Evolutionary conservation across 768 basidiomycete species (phyloP).

Genomic region (Pleurotus eryngii): DNA sequence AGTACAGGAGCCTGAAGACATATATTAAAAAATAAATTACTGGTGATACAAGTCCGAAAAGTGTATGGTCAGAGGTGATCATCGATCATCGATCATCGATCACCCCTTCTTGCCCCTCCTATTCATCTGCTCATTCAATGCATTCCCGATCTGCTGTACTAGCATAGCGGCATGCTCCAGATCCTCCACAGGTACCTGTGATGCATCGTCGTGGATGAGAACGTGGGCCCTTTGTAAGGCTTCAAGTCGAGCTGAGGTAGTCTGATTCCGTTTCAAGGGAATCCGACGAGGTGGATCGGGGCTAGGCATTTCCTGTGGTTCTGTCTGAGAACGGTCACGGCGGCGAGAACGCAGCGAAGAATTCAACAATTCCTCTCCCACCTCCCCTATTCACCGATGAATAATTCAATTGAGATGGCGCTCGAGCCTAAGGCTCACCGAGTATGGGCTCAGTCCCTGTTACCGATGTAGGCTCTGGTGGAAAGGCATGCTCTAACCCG

Average conservation of each 20-base stretch:
- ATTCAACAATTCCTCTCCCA: too few relatives aligned
- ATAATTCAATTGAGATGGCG: too few relatives aligned
- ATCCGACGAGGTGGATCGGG: conserved; percentile 11
- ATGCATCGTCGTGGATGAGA: conserved; percentile 37
- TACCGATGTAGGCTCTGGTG: background rate
- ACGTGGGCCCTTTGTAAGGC: conserved; percentile 42
- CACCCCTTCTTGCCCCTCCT: conserved; percentile 23
- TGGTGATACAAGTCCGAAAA: too few relatives aligned
- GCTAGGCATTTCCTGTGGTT: background rate
- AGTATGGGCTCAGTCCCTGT: background rate
- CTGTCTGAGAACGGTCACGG: conserved; percentile 6
- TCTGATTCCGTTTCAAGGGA: conserved; percentile 34
- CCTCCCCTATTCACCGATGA: too few relatives aligned
- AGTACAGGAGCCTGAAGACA: too few relatives aligned
- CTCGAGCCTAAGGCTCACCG: background rate
- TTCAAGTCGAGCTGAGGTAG: conserved; percentile 38
- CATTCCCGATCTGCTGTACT: conserved; percentile 42
- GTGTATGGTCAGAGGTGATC: too few relatives aligned
- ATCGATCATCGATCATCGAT: too few relatives aligned
- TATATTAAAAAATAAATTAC: too few relatives aligned
- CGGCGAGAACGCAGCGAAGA: background rate
- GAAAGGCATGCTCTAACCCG: background rate
- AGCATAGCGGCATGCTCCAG: conserved; percentile 43
- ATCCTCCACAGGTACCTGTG: conserved; percentile 48
- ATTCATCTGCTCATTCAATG: conserved; percentile 43